Base-by-base conservation (phyloP, 1,139 yeast species). In the Scheffersomyces titani region DNA sequence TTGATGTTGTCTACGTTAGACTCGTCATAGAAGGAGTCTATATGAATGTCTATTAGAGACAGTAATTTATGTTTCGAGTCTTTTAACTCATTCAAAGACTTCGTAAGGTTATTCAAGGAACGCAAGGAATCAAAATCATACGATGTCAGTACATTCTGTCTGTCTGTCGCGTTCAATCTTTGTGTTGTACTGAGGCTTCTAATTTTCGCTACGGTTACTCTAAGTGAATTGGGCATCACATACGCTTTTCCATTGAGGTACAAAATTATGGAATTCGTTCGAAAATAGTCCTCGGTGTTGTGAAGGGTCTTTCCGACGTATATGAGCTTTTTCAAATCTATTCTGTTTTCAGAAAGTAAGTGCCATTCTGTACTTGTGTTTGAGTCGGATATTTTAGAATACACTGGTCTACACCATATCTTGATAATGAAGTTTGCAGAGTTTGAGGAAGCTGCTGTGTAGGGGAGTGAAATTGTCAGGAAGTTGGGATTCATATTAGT, bases 61-160 rank as follows among this genome's bases (percentile, higher is more conserved):
- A 65, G 49, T 1, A 64, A 54, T 21, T 52, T 50, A 19, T 40
- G 52, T 54, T 67, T 67, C 51, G 64, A 46, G 2, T 54, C 36
- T 6, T 58, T 51, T 49, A 78, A 65, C 56, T 79, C 83, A 40
- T 67, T 67, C 2, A 76, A 58, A 0, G 82, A 75, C 47, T 64
- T 63, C 22, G 68, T 57, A 24, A 78, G 64, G 53, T 70, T 74
- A 54, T 66, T 70, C 11, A 78, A 56, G 1, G 77, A 68, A 51
- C 83, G 66, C 5, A 78, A 70, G 11, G 71, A 62, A 58, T 79
- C 82, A 19, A 46, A 46, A 2, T 20, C 22, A 22, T 46, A 46
- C 5, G 49, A 46, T 46, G 19, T 46, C 5, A 20, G n/a, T 6
- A 46, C 22, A 30, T 30, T 30, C 1, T 19, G 18, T 24, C 30